Evolutionary conservation across 257 asterid species (phyloP), one percentile per base, ranked within the genome.

Genomic region (Lycium ferocissimum): DNA sequence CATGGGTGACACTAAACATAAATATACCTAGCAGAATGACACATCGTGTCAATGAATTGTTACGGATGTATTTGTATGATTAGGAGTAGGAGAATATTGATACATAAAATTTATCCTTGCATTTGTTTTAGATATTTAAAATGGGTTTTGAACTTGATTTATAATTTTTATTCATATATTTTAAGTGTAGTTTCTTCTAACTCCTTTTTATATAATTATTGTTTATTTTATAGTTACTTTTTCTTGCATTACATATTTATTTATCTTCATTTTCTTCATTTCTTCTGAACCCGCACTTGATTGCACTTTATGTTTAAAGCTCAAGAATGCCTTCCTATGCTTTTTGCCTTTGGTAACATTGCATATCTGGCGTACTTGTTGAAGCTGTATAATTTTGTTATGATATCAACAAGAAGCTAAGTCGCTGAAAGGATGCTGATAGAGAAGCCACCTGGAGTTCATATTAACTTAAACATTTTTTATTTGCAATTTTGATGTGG

Each of bases 301-400:
- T 51, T 51, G 59, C 47, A 51, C 73, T 5, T 66, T 33, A 12
- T 35, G 73, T 66, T 12, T 33, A 66, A 33, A 13, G 11, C 47
- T 17, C 20, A 66, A 66, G 47, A 35, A 12, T 14, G 15, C 47
- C 45, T 66, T 66, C 13, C 45, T 66, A 66, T 66, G 73, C 47
- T 2, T 66, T 35, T 66, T 78, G 81, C 82, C 40, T 76, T 26
- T 14, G 40, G 38, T 26, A 14, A 13, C 82, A 78, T 51, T 22
- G 26, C 49, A 53, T 78, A 17, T 26, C 26, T 53, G 22, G 47
- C 5, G 6, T 51, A 51, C 15, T 78, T 58, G 40, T 51, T 26
- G 47, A 53, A 76, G 82, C 65, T 14, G 49, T 78, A 14, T 78
- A 78, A 53, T 78, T 78, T 45, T 78, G 45, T 78, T 76, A 26